Evolutionary conservation across 2,329 filamentous ascomycete species (phyloP), one percentile per base, ranked within the genome.

Genomic region (Aspergillus ibericus): DNA sequence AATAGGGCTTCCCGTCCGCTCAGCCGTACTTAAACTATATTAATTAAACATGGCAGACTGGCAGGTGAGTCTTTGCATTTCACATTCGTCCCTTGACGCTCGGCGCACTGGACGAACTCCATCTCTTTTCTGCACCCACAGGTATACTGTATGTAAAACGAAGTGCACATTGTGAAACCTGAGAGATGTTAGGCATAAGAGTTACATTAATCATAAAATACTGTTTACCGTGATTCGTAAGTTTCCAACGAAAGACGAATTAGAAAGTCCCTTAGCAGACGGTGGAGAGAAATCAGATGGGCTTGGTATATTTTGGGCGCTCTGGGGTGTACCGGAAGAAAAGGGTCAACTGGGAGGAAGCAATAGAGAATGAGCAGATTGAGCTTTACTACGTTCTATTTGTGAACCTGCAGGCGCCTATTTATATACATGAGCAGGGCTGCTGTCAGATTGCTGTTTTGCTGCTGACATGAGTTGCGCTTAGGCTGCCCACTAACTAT

Each of bases 91-190:
- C 46, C 46, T 22, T 51, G 54, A 50, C 46, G 35, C 35, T 53
- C 54, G 20, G 46, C 34, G 34, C 54, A 56, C 46, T 56, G 44
- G 54, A 36, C 35, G 25, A 56, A 56, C 44, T 56, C 54, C 46
- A 51, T 40, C 46, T 56, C 53, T 50, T 56, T 56, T 50, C 27
- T 50, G 44, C 54, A 56, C 44, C 46, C 54, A 51, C 54, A 42
- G 29, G 54, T 50, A 56, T 56, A 56, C 34, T 42, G 52, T 54
- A 46, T 54, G 12, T 46, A 46, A 34, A 25, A 46, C 32, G 22
- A 54, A 15, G 36, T 46, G 52, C 38, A 46, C 52, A 54, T 46
- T 46, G 18, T 46, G 36, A 46, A 22, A 32, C 15, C 47, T 50
- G 7, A 29, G 10, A 35, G 29, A 50, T n/a, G 47, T 50, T 50